A percentile compares a stretch with the other conserved stretches of the same genome.
Evolutionary conservation across 2,329 filamentous ascomycete species (phyloP).

Genomic region (Westerdykella ornata): DNA sequence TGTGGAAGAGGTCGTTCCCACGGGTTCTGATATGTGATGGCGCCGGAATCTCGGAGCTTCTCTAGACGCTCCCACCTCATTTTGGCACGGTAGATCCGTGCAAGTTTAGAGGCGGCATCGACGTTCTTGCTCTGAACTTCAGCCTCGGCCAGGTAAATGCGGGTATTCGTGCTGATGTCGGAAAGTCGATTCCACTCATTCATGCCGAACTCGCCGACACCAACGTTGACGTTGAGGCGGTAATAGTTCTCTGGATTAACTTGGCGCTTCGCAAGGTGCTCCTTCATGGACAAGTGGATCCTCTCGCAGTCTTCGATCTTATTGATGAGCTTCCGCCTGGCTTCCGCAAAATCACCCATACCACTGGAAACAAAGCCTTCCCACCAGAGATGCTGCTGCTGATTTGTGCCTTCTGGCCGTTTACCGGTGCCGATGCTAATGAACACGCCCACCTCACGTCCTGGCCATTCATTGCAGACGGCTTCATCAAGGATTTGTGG

Average conservation of each 20-base stretch:
- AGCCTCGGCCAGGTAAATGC: conserved; percentile 68
- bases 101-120: conserved; percentile 70
- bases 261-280: conserved; percentile 67
- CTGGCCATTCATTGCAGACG: conserved; percentile 88
- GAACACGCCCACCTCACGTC: conserved; percentile 84
- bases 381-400: conserved; percentile 73
- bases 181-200: conserved; percentile 95
- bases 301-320: conserved; percentile 95
- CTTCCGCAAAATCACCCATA: conserved; percentile 86
- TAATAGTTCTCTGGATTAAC: conserved; percentile 90
- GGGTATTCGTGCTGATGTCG: conserved; percentile 88
- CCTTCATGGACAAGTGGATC: conserved; percentile 81
- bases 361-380: conserved; percentile 68
- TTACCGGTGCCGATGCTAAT: conserved; percentile 92
- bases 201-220: conserved; percentile 96
- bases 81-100: conserved; percentile 74
- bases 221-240: conserved; percentile 92
- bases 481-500: conserved; percentile 85
- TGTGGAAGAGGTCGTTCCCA: conserved; percentile 30
- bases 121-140: conserved; percentile 72
- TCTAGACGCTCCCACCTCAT: conserved; percentile 54
- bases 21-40: conserved; percentile 19
- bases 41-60: conserved; percentile 24
- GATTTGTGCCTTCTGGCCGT: conserved; percentile 64
- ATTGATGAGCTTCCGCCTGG: conserved; percentile 70